phyloP scores from a whole-genome alignment of 2,329 filamentous ascomycete genomes.

The Pseudogymnoascus sp. region DNA sequence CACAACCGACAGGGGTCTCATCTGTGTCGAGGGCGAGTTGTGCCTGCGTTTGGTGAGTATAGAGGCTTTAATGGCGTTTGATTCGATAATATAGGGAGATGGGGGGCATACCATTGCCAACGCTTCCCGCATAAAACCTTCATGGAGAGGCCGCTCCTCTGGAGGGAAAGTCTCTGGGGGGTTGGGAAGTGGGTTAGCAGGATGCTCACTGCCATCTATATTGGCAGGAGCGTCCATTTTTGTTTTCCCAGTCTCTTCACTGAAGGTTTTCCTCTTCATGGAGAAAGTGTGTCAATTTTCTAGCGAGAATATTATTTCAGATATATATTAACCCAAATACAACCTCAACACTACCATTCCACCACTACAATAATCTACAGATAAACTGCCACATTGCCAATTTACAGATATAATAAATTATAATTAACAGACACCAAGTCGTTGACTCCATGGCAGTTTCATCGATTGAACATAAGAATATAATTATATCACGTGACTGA shows the following conservation, averaged over 20 bases:
- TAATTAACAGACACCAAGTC: background rate
- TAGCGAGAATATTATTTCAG: background rate
- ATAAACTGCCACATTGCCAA: background rate
- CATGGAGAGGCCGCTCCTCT: background rate
- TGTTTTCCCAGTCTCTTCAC: constrained; percentile 4
- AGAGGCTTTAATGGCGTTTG: constrained; percentile 3
- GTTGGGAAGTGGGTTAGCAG: background rate
- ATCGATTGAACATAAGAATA: background rate
- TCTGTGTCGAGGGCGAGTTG: constrained; percentile 75
- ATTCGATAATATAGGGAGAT: background rate
- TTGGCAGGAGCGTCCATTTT: constrained; percentile 8
- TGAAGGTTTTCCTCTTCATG: constrained; percentile 1
- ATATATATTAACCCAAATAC: background rate
- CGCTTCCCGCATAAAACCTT: constrained; percentile 70
- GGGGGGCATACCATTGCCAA: constrained; percentile 62
- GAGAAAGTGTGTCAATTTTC: background rate
- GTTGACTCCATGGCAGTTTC: background rate
- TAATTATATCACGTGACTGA: background rate
- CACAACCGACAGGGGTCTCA: constrained; percentile 94
- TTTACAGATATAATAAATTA: background rate
- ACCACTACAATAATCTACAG: background rate
- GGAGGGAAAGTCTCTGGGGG: background rate
- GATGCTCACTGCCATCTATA: constrained; percentile 6
- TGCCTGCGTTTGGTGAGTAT: constrained; percentile 45
- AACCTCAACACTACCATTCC: background rate